Evolutionary conservation across 805 yeast species (phyloP).

Genomic region (Cyberlindnera samutprakarnensis): DNA sequence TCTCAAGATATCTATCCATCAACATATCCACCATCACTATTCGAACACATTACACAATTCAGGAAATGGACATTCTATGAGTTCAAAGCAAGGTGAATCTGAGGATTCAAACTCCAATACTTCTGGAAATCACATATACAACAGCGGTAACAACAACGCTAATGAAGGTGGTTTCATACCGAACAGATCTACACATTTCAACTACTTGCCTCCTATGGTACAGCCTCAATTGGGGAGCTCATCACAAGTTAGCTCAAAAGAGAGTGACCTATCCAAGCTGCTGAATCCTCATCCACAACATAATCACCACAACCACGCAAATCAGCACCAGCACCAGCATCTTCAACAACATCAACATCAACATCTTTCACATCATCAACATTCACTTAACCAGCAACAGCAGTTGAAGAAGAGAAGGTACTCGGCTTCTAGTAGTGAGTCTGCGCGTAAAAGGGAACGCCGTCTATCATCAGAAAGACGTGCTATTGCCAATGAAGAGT

Average conservation of each 20-base stretch:
- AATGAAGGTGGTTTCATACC: slow-evolving; percentile 30
- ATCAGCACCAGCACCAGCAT: slow-evolving; percentile 4
- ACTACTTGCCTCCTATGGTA: slow-evolving; percentile 66
- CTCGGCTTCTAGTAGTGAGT: slow-evolving; percentile 15
- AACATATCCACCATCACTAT: slow-evolving; percentile 79
- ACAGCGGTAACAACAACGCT: slow-evolving; percentile 9
- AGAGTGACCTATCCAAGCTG: neutral
- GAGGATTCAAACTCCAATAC: slow-evolving; percentile 18
- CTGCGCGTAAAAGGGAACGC: slow-evolving; percentile 9
- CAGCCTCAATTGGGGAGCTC: slow-evolving; percentile 66
- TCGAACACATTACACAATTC: no score
- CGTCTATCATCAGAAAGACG: neutral
- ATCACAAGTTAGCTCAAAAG: slow-evolving; percentile 24
- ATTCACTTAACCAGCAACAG: slow-evolving; percentile 2
- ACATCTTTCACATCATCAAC: slow-evolving; percentile 2
- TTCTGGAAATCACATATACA: no score
- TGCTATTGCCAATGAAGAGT: slow-evolving; percentile 2
- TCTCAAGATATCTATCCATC: slow-evolving; percentile 66
- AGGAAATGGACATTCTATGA: slow-evolving; percentile 9
- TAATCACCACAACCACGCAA: neutral
- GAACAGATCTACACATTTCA: slow-evolving; percentile 61
- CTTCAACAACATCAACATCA: slow-evolving; percentile 7
- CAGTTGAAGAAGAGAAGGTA: slow-evolving; percentile 9
- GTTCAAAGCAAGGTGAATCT: slow-evolving; percentile 14
- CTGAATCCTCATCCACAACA: slow-evolving; percentile 1